phyloP scores from a whole-genome alignment of 2,329 filamentous ascomycete genomes.

The Fusarium camptoceras region DNA sequence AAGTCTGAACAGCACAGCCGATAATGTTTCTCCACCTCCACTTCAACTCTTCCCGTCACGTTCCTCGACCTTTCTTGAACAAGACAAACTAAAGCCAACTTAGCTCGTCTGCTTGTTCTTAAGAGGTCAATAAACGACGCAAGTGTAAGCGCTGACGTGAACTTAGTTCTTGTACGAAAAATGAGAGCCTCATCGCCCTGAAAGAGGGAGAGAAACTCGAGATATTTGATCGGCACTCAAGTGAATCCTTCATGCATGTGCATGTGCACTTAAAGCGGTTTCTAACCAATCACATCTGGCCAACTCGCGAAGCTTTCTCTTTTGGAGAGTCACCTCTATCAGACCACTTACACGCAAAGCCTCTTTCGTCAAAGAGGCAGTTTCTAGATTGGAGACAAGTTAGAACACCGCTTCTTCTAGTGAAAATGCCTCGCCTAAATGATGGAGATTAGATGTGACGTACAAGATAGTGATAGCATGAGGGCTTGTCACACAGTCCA shows the following conservation, averaged over 20 bases:
- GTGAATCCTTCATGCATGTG: conserved; percentile 22
- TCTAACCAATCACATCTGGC: conserved; percentile 11
- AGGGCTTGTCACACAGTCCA: conserved; percentile 13
- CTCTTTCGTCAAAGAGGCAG: not conserved
- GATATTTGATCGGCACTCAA: conserved; percentile 19
- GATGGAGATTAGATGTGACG: not conserved
- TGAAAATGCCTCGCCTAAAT: conserved; percentile 5
- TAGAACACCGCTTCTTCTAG: not conserved
- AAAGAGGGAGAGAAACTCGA: not conserved
- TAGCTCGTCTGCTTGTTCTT: not conserved
- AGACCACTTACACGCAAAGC: not conserved
- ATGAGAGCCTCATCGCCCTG: not conserved
- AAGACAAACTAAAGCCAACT: not conserved
- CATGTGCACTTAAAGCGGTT: not conserved
- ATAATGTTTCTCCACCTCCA: conserved; percentile 15
- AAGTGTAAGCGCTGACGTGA: not conserved
- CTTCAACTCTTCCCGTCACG: conserved; percentile 13
- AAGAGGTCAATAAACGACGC: not conserved
- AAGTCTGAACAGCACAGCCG: conserved; percentile 30
- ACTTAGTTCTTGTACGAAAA: not conserved
- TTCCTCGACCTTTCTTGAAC: not conserved
- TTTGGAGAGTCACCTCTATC: not conserved
- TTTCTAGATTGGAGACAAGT: too few species aligned
- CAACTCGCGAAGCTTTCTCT: conserved; percentile 29
- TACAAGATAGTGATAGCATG: not conserved